Conservation (phyloP, 768 basidiomycete species). For the Panus rudis region DNA sequence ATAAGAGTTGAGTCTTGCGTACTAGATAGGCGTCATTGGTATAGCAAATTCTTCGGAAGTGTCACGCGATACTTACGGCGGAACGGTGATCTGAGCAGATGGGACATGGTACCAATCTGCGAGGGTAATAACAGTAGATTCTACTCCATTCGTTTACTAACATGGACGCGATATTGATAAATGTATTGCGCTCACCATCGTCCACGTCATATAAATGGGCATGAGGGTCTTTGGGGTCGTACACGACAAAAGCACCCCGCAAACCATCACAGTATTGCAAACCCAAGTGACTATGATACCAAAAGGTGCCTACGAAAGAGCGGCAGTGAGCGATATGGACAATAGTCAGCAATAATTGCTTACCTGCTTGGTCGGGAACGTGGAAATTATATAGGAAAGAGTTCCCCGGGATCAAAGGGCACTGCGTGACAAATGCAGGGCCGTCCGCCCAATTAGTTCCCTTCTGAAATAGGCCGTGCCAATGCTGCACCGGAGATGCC, state of each 20-base stretch:
- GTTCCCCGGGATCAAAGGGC: conserved; percentile 26
- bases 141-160: conserved; percentile 17
- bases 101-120: conserved; percentile 35
- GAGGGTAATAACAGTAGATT: conserved; percentile 35
- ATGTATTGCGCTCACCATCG: conserved; percentile 26
- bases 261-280: conserved; percentile 53
- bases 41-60: not conserved
- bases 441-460: conserved; percentile 40
- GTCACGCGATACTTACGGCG: conserved; percentile 6
- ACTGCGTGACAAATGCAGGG: conserved; percentile 36
- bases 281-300: conserved; percentile 42
- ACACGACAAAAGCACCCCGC: conserved; percentile 39
- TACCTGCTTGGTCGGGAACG: conserved; percentile 19
- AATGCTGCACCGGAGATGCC: conserved; percentile 17
- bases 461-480: conserved; percentile 44
- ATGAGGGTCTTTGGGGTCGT: conserved; percentile 31
- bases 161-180: not conserved
- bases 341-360: conserved; percentile 3
- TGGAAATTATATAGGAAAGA: conserved; percentile 34
- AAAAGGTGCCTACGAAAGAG: conserved; percentile 31
- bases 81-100: conserved; percentile 5
- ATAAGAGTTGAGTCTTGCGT: conserved; percentile 3
- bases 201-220: conserved; percentile 37
- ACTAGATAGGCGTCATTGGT: not conserved
- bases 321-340: not conserved